A percentile compares a stretch with the other conserved stretches of the same genome.
These are phyloP conservation scores for Gaeumannomyces sp. DNA, from an alignment of 2,329 filamentous ascomycete genomes.

Conservation along the genomic window DNA sequence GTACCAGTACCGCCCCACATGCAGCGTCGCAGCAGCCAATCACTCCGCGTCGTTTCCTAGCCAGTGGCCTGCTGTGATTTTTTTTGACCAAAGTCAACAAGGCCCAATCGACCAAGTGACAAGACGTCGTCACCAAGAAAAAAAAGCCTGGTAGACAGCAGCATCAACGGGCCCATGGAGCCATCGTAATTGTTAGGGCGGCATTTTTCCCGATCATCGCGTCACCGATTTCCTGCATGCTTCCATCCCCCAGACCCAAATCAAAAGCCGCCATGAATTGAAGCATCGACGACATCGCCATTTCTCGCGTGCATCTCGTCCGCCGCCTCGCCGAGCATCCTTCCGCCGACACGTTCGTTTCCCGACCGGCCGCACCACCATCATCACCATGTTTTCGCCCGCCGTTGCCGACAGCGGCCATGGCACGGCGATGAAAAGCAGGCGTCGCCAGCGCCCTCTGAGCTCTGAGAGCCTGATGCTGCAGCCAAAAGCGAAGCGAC, in stretches of 20 bases:
- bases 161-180: neutral
- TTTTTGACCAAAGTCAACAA: constrained; percentile 13
- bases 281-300: constrained; percentile 2
- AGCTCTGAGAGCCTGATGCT: constrained; percentile 48
- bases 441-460: constrained; percentile 54
- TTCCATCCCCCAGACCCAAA: neutral
- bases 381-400: constrained; percentile 52
- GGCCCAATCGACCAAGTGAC: constrained; percentile 12
- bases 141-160: neutral
- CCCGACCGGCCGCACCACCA: constrained; percentile 12
- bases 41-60: constrained; percentile 3
- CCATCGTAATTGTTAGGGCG: constrained; percentile 3
- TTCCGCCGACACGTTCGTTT: neutral
- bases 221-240: neutral
- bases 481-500: constrained; percentile 59
- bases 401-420: constrained; percentile 45
- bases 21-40: constrained; percentile 3
- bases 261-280: constrained; percentile 11
- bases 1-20: neutral
- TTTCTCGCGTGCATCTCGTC: constrained; percentile 10
- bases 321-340: constrained; percentile 2
- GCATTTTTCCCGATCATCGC: constrained; percentile 1
- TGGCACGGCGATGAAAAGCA: constrained; percentile 51
- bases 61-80: constrained; percentile 8
- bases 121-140: constrained; percentile 10